These are phyloP conservation scores for Tricholoma sp. DNA, from an alignment of 768 basidiomycete genomes.

Conservation along the genomic window DNA sequence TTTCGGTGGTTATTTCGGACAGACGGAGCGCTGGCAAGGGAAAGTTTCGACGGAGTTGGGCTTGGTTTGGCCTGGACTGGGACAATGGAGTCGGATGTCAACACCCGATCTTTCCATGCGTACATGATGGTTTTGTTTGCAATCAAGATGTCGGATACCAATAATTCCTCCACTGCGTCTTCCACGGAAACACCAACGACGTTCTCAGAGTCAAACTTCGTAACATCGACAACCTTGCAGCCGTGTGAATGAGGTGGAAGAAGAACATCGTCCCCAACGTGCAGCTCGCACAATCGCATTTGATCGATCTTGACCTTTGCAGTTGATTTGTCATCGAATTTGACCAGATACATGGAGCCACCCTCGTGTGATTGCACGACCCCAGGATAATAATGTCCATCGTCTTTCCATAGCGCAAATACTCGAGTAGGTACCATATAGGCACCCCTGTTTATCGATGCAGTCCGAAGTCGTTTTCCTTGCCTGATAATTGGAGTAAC, in stretches of 20 bases:
- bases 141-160: slow-evolving; percentile 40
- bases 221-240: slow-evolving; percentile 28
- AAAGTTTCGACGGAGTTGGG: slow-evolving; percentile 46
- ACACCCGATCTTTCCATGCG: slow-evolving; percentile 49
- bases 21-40: slow-evolving; percentile 32
- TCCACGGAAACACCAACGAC: slow-evolving; percentile 35
- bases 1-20: slow-evolving; percentile 26
- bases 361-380: slow-evolving; percentile 34
- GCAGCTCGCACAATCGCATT: slow-evolving; percentile 48
- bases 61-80: slow-evolving; percentile 30
- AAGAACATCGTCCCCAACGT: slow-evolving; percentile 54
- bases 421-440: slow-evolving; percentile 44
- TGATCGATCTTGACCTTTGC: slow-evolving; percentile 43
- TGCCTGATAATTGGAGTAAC: slow-evolving; percentile 27
- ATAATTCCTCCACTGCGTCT: slow-evolving; percentile 29
- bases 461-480: slow-evolving; percentile 35
- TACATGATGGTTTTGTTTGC: slow-evolving; percentile 42
- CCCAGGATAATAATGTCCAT: slow-evolving; percentile 60
- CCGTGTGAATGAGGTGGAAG: slow-evolving; percentile 24
- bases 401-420: slow-evolving; percentile 64
- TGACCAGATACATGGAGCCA: slow-evolving; percentile 37
- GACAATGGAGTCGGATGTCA: slow-evolving; percentile 39
- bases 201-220: slow-evolving; percentile 22
- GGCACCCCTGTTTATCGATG: slow-evolving; percentile 17
- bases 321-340: slow-evolving; percentile 63